Evolutionary conservation across 2,329 filamentous ascomycete genomes (phyloP).

Genomic region (Ophiostoma himal-ulmi): DNA sequence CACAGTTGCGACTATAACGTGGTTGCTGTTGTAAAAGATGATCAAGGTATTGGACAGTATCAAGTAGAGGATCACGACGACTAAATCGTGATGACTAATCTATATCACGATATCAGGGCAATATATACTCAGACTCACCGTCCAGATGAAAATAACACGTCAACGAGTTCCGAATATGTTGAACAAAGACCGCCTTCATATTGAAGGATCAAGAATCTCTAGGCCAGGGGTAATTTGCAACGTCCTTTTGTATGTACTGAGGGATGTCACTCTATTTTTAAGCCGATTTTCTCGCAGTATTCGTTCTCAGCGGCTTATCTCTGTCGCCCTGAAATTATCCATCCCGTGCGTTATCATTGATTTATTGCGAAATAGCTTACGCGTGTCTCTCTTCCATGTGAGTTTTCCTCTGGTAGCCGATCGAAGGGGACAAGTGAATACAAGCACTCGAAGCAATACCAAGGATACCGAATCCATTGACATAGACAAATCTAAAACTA

Average conservation of each 20-base stretch:
- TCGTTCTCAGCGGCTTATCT: neutral
- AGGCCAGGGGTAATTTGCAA: slow-evolving; percentile 8
- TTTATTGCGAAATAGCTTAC: neutral
- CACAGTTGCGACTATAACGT: too few relatives aligned
- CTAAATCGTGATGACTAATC: neutral
- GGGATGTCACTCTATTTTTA: neutral
- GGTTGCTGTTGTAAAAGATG: too few relatives aligned
- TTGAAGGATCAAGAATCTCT: slow-evolving; percentile 1
- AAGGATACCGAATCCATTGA: too few relatives aligned
- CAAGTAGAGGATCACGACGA: neutral
- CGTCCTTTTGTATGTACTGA: neutral
- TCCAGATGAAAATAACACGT: too few relatives aligned
- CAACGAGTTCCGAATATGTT: too few relatives aligned
- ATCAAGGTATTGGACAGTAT: neutral
- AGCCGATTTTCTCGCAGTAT: neutral
- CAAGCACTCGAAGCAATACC: neutral
- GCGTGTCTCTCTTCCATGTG: neutral
- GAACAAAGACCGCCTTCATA: too few relatives aligned
- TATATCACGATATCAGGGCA: neutral
- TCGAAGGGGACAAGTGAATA: neutral
- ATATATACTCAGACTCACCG: too few relatives aligned
- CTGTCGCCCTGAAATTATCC: neutral
- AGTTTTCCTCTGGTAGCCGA: neutral
- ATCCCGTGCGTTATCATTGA: neutral
- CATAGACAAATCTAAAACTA: too few relatives aligned